phyloP scores from a whole-genome alignment of 2,329 filamentous ascomycete genomes.

The Apiospora sp. region DNA sequence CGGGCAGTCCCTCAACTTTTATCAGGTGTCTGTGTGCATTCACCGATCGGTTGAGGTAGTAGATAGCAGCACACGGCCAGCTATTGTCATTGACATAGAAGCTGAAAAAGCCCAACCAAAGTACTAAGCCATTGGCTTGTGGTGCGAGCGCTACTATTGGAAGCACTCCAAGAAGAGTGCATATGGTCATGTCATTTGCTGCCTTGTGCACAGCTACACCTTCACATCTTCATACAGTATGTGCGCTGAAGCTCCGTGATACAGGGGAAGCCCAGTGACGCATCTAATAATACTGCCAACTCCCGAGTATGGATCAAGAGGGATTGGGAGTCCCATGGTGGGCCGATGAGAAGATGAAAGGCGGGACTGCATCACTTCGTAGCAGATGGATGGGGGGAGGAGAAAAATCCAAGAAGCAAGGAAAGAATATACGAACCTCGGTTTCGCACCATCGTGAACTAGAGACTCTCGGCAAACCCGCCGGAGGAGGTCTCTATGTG shows the following conservation, averaged over 20 bases:
- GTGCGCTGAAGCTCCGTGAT: neutral
- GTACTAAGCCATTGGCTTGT: slow-evolving; percentile 10
- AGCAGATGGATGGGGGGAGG: slow-evolving; percentile 28
- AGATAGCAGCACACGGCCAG: neutral
- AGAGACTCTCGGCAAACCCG: slow-evolving; percentile 7
- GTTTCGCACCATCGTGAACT: slow-evolving; percentile 60
- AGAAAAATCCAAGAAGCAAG: slow-evolving; percentile 27
- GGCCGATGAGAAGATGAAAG: slow-evolving; percentile 17
- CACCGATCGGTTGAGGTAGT: neutral
- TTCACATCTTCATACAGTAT: slow-evolving; percentile 6
- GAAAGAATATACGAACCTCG: slow-evolving; percentile 54
- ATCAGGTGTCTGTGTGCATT: slow-evolving; percentile 7
- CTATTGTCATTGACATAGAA: neutral
- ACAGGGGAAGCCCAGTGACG: slow-evolving; percentile 21
- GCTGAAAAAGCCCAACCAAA: slow-evolving; percentile 3
- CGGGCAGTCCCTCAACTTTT: slow-evolving; percentile 4
- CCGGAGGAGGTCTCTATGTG: neutral
- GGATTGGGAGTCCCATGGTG: slow-evolving; percentile 9
- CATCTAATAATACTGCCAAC: slow-evolving; percentile 20
- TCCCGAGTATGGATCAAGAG: slow-evolving; percentile 13
- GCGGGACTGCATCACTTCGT: slow-evolving; percentile 12
- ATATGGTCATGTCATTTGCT: slow-evolving; percentile 5
- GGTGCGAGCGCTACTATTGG: neutral
- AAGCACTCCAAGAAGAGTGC: neutral
- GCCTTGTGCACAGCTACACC: neutral